Conservation (phyloP, 768 basidiomycete genomes). For the Mrakia blollopis region DNA sequence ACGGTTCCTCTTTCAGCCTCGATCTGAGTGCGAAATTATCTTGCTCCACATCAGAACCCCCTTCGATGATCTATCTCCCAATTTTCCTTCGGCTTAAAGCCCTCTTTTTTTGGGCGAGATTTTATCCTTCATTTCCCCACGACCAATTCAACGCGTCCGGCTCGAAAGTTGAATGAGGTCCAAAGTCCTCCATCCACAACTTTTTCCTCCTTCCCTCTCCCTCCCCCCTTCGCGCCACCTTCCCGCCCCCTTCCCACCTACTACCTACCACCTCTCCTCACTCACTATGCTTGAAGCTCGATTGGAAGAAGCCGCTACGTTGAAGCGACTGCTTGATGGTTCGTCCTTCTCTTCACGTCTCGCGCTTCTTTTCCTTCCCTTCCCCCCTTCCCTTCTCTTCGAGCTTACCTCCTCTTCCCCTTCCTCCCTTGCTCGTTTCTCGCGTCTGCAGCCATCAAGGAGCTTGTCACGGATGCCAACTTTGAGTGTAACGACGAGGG, state of each 20-base stretch:
- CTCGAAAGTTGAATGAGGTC: too few species aligned
- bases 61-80: too few species aligned
- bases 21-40: too few species aligned
- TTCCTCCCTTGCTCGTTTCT: background rate
- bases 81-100: too few species aligned
- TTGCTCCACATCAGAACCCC: too few species aligned
- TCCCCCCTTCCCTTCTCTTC: background rate
- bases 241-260: background rate
- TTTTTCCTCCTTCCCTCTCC: too few species aligned
- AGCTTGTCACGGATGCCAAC: conserved; percentile 94
- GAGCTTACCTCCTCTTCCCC: background rate
- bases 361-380: background rate
- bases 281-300: conserved; percentile 64
- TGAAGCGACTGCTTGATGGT: conserved; percentile 95
- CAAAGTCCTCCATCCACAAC: too few species aligned
- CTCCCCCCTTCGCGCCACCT: too few species aligned
- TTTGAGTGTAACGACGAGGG: conserved; percentile 96
- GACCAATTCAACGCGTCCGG: too few species aligned
- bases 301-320: conserved; percentile 73
- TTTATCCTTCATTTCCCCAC: too few species aligned
- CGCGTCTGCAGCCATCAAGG: conserved; percentile 91
- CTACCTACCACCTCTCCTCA: background rate
- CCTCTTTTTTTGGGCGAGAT: too few species aligned
- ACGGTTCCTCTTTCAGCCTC: too few species aligned
- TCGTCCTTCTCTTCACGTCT: conserved; percentile 37